phyloP scores from a whole-genome alignment of 257 asterid genomes.

The Ilex aquifolium region DNA sequence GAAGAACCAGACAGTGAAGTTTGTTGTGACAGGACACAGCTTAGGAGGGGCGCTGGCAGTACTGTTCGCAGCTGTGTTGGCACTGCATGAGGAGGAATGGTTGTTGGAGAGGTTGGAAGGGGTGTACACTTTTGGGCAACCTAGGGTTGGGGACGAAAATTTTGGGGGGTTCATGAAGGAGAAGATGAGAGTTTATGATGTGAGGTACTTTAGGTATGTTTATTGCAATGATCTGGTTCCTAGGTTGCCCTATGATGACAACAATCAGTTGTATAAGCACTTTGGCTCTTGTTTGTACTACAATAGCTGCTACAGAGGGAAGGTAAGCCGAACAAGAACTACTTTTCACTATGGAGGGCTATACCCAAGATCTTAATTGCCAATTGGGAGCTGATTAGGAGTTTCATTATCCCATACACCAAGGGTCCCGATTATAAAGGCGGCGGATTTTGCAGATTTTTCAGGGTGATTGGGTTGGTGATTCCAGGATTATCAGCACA shows the following conservation, averaged over 20 bases:
- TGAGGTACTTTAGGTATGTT: conserved; percentile 51
- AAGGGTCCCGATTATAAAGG: conserved; percentile 47
- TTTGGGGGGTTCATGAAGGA: conserved; percentile 61
- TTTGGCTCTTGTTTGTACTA: conserved; percentile 65
- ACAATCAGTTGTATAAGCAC: conserved; percentile 51
- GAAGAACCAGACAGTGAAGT: conserved; percentile 29
- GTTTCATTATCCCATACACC: conserved; percentile 40
- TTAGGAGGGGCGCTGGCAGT: conserved; percentile 72
- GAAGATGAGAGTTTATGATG: conserved; percentile 23
- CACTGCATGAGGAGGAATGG: conserved; percentile 45
- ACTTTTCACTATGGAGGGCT: conserved; percentile 43
- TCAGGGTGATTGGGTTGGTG: conserved; percentile 33
- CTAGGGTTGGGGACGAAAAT: conserved; percentile 62
- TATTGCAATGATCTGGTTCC: conserved; percentile 62
- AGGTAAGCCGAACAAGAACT: conserved; percentile 69
- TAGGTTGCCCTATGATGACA: conserved; percentile 72
- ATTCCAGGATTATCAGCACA: conserved; percentile 56
- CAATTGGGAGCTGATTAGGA: conserved; percentile 43
- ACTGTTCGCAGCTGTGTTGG: conserved; percentile 33
- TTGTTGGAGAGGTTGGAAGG: conserved; percentile 51
- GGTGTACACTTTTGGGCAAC: conserved; percentile 79
- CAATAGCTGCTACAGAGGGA: conserved; percentile 52
- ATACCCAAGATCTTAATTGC: conserved; percentile 47
- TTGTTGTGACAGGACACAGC: conserved; percentile 68
- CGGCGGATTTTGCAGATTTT: conserved; percentile 34